Evolutionary conservation across 2,329 filamentous ascomycete species (phyloP), one percentile per base, ranked within the genome.

Genomic region (Aspergillus thermomutatus): DNA sequence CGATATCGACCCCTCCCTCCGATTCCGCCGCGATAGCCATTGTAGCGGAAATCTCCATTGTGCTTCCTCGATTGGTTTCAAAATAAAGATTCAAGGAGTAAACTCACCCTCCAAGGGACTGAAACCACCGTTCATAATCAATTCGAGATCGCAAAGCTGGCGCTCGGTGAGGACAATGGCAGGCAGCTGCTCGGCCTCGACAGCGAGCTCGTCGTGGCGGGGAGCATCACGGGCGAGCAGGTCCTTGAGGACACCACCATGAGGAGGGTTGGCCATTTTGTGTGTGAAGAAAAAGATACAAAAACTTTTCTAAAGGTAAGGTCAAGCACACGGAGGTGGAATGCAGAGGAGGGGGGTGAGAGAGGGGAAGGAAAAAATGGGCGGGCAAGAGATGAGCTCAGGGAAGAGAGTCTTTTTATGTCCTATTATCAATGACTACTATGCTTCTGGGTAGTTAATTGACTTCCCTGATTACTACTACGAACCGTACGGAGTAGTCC

Each of bases 81-180:
- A 28, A 19, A 21, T 10, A 50, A 40, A 49, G 41, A 19, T 31
- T 8, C 27, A 11, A 40, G 40, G 54, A 53, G 57, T 57, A 43
- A 63, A 83, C 86, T 62, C 70, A 95, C 92, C 94, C 86, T 99
- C 93, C 43, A 99, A 86, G 58, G 94, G 94, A 64, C 92, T 97
- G 82, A 99, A 99, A 64, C 94, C 94, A 74, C 94, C 94, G 77
- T 92, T 97, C 77, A 99, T 87, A 72, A 99, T 92, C 78, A 99
- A 80, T 80, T 99, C 94, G 66, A 99, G 84, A 83, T 99, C 94
- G 79, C 94, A 99, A 50, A 99, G 87, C 79, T 99, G 94, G 70
- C 94, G 88, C 83, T 99, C 94, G 52, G 85, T 89, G 65, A 99
- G 87, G 58, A 89, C 80, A 66, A 99, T 83, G 40, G 93, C 90